A percentile compares a stretch with the other conserved stretches of the same genome.
phyloP scores from a whole-genome alignment of 73 alveolate species.

The Diophrys appendiculata region DNA sequence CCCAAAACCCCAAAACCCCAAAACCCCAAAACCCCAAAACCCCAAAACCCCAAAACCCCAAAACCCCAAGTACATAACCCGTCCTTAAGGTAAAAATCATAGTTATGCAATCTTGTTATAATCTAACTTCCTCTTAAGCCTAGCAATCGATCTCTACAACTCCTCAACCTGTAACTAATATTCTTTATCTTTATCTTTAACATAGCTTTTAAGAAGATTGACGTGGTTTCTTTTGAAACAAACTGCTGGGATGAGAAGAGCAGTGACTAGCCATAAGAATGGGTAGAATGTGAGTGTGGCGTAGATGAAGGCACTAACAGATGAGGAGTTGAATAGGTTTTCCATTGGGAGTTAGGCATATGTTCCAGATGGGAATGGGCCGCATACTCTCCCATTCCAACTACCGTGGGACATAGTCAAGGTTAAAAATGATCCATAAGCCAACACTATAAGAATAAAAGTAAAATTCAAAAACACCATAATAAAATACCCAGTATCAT shows the following conservation, averaged over 20 bases:
- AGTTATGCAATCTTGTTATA: conserved; percentile 34
- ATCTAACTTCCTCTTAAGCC: conserved; percentile 51
- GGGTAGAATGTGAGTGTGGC: conserved; percentile 37
- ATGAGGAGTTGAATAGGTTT: neutral
- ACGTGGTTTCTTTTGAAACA: conserved; percentile 45
- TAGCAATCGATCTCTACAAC: conserved; percentile 37
- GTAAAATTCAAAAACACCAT: conserved; percentile 67
- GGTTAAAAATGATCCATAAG: conserved; percentile 30
- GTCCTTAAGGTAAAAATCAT: conserved; percentile 4
- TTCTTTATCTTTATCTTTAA: conserved; percentile 45
- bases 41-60: conserved; percentile 35
- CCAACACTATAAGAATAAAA: conserved; percentile 15
- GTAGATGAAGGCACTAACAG: conserved; percentile 4
- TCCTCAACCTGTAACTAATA: conserved; percentile 34
- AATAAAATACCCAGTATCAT: conserved; percentile 61
- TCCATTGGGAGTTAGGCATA: conserved; percentile 37
- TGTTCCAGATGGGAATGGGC: conserved; percentile 38
- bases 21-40: too few species aligned
- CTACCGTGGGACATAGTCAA: conserved; percentile 18
- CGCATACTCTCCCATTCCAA: conserved; percentile 47
- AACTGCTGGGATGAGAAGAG: conserved; percentile 21
- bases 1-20: too few species aligned
- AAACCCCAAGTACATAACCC: neutral
- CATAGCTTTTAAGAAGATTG: conserved; percentile 3
- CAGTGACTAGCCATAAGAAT: conserved; percentile 43